Conservation (phyloP, 2,329 filamentous ascomycete species). For the Talaromyces rugulosus region DNA sequence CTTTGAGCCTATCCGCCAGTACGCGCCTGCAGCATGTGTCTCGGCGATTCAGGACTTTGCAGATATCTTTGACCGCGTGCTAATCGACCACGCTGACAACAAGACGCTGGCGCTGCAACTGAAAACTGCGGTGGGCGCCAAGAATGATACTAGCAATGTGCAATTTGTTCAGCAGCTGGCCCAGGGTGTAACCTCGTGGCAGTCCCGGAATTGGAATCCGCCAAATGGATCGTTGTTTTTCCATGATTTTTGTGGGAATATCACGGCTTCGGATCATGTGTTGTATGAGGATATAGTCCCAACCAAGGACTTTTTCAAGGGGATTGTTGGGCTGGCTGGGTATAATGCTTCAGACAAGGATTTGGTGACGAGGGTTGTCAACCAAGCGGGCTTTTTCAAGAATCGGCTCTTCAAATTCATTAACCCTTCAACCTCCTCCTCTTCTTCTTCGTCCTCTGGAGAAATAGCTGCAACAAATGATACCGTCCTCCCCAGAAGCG, state of each 20-base stretch:
- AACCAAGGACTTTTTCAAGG: neutral
- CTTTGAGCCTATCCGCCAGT: slow-evolving; percentile 54
- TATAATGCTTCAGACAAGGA: neutral
- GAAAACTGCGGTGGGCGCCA: slow-evolving; percentile 38
- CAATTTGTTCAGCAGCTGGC: slow-evolving; percentile 50
- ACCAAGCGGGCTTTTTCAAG: neutral
- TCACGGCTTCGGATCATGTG: neutral
- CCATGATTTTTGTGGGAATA: neutral
- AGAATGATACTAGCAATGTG: slow-evolving; percentile 37
- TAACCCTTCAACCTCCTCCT: neutral
- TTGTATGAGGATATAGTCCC: neutral
- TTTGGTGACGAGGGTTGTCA: neutral
- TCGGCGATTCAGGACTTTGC: slow-evolving; percentile 58
- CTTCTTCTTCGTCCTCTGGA: neutral
- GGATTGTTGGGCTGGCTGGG: neutral
- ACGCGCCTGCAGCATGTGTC: slow-evolving; percentile 60
- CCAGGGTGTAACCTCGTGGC: slow-evolving; percentile 46
- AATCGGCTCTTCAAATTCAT: neutral
- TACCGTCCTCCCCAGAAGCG: neutral
- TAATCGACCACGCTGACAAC: slow-evolving; percentile 31
- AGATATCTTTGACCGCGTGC: slow-evolving; percentile 56
- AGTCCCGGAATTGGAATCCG: slow-evolving; percentile 58
- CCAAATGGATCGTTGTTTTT: slow-evolving; percentile 16
- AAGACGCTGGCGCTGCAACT: slow-evolving; percentile 36
- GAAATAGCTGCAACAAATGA: neutral